These are phyloP conservation scores for Didymella exigua DNA, from an alignment of 2,329 filamentous ascomycete genomes.

Conservation along the genomic window DNA sequence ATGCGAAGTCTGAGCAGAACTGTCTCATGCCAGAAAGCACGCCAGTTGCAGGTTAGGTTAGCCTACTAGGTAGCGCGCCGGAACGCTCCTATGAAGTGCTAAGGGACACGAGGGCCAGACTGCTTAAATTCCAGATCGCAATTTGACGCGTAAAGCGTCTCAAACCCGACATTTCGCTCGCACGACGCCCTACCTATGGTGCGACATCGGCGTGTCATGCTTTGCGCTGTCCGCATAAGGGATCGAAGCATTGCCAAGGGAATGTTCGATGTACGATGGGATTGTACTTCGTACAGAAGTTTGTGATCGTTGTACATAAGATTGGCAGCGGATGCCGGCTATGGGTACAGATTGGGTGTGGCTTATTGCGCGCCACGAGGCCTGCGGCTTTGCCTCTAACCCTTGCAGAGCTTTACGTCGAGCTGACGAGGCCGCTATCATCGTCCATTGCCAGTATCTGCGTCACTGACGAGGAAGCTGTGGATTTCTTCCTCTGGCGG, in stretches of 20 bases:
- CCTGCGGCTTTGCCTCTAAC: background rate
- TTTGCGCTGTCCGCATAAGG: background rate
- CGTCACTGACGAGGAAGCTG: constrained; percentile 20
- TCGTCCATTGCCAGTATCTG: constrained; percentile 2
- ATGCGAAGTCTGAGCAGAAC: background rate
- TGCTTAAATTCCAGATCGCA: background rate
- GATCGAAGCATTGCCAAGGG: constrained; percentile 1
- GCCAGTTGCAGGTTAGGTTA: background rate
- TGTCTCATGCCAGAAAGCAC: constrained; percentile 8
- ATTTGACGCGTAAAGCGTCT: constrained; percentile 2
- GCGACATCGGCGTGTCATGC: background rate
- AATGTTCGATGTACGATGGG: constrained; percentile 8
- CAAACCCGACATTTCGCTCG: background rate
- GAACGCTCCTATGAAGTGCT: background rate
- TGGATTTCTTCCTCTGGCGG: constrained; percentile 21
- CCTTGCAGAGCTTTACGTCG: background rate
- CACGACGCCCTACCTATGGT: background rate
- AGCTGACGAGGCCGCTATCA: constrained; percentile 5
- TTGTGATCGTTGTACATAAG: constrained; percentile 1
- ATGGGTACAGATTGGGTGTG: background rate
- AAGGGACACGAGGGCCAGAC: background rate
- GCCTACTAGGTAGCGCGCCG: background rate
- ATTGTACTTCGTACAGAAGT: constrained; percentile 1
- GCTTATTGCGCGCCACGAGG: background rate
- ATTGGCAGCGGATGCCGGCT: background rate